phyloP scores from a whole-genome alignment of 495 filamentous ascomycete species.

The Penicillium mononematosum region DNA sequence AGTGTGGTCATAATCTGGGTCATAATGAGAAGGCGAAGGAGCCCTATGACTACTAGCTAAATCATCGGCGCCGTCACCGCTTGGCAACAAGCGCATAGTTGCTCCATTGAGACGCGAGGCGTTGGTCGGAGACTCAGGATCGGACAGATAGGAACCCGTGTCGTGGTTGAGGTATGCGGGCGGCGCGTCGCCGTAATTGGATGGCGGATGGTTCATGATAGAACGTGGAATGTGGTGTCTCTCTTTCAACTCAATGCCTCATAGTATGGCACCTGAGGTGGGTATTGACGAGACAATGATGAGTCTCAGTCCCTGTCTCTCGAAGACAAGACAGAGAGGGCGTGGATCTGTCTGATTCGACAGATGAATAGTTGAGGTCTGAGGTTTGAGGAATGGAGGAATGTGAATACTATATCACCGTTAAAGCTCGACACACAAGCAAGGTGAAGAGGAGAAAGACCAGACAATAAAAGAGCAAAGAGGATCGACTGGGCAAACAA shows the following conservation, averaged over 20 bases:
- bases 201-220: conserved; percentile 36
- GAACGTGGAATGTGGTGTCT: conserved; percentile 21
- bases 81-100: conserved; percentile 62
- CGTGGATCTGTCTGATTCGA: conserved; percentile 7
- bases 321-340: conserved; percentile 2
- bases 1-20: conserved; percentile 29
- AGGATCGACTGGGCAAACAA: conserved; percentile 11
- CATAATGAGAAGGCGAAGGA: conserved; percentile 21
- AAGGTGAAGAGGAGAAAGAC: conserved; percentile 2
- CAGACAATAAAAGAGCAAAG: conserved; percentile 6
- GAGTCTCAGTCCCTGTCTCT: neutral
- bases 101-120: conserved; percentile 39
- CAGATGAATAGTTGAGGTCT: conserved; percentile 4
- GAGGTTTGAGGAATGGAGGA: conserved; percentile 6
- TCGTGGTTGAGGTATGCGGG: conserved; percentile 41
- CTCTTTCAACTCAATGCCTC: conserved; percentile 23
- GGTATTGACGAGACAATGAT: conserved; percentile 6
- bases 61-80: conserved; percentile 40
- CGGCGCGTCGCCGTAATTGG: conserved; percentile 42
- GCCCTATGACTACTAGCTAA: conserved; percentile 20
- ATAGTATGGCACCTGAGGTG: conserved; percentile 23
- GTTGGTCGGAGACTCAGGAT: conserved; percentile 30
- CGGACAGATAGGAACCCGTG: conserved; percentile 32
- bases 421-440: conserved; percentile 4
- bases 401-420: neutral